These are phyloP conservation scores for Backusella morwellensis DNA, from an alignment of 192 early-diverging fungal genomes.

Conservation along the genomic window DNA sequence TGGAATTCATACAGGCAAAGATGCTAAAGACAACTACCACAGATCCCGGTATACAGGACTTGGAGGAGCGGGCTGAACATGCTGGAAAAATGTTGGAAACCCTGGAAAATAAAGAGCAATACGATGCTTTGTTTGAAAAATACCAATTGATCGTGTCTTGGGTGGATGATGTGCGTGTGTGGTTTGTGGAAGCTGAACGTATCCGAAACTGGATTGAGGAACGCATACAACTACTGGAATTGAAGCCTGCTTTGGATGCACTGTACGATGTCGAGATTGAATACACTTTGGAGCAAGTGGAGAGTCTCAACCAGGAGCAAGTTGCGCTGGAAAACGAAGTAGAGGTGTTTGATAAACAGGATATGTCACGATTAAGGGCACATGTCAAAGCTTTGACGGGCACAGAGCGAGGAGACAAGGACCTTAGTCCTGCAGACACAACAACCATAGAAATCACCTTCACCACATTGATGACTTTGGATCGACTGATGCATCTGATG, in stretches of 20 bases:
- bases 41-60: conserved; percentile 31
- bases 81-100: conserved; percentile 11
- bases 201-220: conserved; percentile 40
- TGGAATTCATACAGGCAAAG: conserved; percentile 37
- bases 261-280: conserved; percentile 17
- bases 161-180: conserved; percentile 40
- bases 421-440: conserved; percentile 43
- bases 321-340: conserved; percentile 34
- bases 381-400: conserved; percentile 43
- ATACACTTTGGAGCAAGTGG: conserved; percentile 26
- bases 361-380: conserved; percentile 41
- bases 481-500: conserved; percentile 34
- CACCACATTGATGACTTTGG: conserved; percentile 38
- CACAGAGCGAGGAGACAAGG: conserved; percentile 19
- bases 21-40: conserved; percentile 42
- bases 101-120: conserved; percentile 3
- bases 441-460: conserved; percentile 47
- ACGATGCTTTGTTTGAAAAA: conserved; percentile 19
- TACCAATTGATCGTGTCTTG: conserved; percentile 28
- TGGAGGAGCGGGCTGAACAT: conserved; percentile 20
- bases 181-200: conserved; percentile 45
- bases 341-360: conserved; percentile 39
- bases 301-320: conserved; percentile 29
- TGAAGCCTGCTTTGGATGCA: conserved; percentile 20
- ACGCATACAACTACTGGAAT: conserved; percentile 29